Evolutionary conservation across 768 basidiomycete species (phyloP).

Genomic region (Trametes sanguinea): DNA sequence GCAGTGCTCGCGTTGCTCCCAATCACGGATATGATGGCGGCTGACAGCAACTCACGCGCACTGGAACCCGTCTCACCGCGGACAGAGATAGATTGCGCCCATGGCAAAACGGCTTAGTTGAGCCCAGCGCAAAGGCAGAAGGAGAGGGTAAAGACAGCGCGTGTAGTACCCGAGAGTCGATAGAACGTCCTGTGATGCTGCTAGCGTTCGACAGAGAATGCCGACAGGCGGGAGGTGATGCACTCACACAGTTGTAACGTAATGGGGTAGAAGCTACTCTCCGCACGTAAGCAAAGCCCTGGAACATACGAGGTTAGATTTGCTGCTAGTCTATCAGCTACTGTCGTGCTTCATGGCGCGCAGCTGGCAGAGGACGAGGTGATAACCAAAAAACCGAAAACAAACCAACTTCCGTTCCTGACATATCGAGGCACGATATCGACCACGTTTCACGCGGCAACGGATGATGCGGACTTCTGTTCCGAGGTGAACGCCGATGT

Average conservation of each 20-base stretch:
- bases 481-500: background rate
- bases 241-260: background rate
- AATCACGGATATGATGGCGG: background rate
- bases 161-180: background rate
- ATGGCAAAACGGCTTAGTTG: background rate
- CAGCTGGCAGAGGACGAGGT: background rate
- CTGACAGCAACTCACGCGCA: background rate
- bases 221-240: conserved; percentile 4
- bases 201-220: background rate
- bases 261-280: background rate
- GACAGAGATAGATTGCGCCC: background rate
- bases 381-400: background rate
- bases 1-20: background rate
- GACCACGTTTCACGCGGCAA: conserved; percentile 2
- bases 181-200: conserved; percentile 2
- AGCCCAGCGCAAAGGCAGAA: background rate
- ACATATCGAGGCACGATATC: background rate
- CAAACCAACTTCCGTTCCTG: background rate
- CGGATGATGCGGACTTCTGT: background rate
- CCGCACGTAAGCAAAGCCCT: background rate
- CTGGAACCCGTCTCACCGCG: too few species aligned
- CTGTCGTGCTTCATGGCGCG: background rate
- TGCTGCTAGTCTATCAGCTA: background rate
- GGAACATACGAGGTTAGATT: background rate
- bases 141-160: background rate